Evolutionary conservation across 2,329 filamentous ascomycete species (phyloP), one percentile per base, ranked within the genome.

Genomic region (Venturia oleaginea): DNA sequence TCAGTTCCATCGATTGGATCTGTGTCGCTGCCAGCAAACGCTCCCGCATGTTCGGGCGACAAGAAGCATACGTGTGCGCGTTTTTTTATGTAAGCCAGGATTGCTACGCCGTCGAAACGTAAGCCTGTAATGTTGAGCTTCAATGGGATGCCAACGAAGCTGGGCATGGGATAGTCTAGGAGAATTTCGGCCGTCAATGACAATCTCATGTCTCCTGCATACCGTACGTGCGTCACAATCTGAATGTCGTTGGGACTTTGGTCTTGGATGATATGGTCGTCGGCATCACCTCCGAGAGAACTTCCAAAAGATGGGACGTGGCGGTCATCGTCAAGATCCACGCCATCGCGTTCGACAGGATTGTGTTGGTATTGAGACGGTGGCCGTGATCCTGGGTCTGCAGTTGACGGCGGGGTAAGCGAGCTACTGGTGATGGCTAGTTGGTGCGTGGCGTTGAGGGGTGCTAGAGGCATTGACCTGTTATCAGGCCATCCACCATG

Each of bases 161-260:
- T 96, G 48, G 92, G 92, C 91, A 97, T 97, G 0, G 94, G 94
- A 74, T 99, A 99, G 76, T 99, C 94, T 40, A 99, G 86, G 38
- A 97, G 81, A 51, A 99, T 96, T 76, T 97, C 92, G 0, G 94
- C 92, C 30, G 94, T 97, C 61, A 99, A 81, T 67, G 92, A 91
- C 65, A 99, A 83, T 68, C 87, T 87, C 65, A 99, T 83, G 72
- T 97, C 89, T 38, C 94, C 94, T 2, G 88, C 85, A 76, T 99
- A 99, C 64, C 86, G 87, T 66, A 96, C 92, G 68, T 92, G 88
- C 71, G 95, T 93, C 6, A 97, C 89, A 60, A 96, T 89, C 75
- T 99, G 94, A 63, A 97, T 82, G 72, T 99, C 94, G 68, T 96
- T 91, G 2, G 90, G 84, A 32, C 87, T 84, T 4, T 86, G 88